Evolutionary conservation across 495 filamentous ascomycete species (phyloP).

Genomic region (Hypoxylon trugodes): DNA sequence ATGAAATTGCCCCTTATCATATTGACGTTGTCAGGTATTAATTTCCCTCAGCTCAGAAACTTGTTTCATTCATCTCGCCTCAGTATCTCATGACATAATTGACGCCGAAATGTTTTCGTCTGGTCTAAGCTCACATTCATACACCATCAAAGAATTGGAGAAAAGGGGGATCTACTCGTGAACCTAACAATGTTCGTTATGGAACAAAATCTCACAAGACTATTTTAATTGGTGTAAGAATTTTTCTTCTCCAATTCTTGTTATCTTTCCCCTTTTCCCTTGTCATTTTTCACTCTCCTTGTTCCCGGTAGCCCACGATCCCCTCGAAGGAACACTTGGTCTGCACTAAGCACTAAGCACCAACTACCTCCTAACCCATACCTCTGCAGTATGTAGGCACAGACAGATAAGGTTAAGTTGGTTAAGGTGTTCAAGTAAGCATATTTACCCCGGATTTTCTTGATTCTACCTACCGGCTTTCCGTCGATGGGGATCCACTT

Average conservation of each 20-base stretch:
- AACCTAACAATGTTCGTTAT: neutral
- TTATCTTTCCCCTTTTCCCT: too few relatives aligned
- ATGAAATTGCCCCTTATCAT: neutral
- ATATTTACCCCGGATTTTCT: constrained; percentile 34
- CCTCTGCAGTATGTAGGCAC: constrained; percentile 9
- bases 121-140: neutral
- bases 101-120: neutral
- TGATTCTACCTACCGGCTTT: constrained; percentile 31
- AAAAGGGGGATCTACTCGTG: neutral
- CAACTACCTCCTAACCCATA: too few relatives aligned
- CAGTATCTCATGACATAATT: neutral
- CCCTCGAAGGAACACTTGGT: neutral
- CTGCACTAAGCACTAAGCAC: neutral
- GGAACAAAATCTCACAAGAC: neutral
- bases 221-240: neutral
- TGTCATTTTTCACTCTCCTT: neutral
- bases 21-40: constrained; percentile 10
- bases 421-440: constrained; percentile 13
- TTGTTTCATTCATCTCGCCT: neutral
- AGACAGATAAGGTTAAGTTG: constrained; percentile 18
- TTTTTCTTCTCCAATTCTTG: too few relatives aligned
- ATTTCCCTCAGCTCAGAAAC: neutral
- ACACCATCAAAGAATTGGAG: constrained; percentile 2
- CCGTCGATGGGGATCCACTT: constrained; percentile 16
- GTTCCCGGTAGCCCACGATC: neutral